Conservation (phyloP, 192 early-diverging fungal genomes). For the Rhizophlyctis rosea region DNA sequence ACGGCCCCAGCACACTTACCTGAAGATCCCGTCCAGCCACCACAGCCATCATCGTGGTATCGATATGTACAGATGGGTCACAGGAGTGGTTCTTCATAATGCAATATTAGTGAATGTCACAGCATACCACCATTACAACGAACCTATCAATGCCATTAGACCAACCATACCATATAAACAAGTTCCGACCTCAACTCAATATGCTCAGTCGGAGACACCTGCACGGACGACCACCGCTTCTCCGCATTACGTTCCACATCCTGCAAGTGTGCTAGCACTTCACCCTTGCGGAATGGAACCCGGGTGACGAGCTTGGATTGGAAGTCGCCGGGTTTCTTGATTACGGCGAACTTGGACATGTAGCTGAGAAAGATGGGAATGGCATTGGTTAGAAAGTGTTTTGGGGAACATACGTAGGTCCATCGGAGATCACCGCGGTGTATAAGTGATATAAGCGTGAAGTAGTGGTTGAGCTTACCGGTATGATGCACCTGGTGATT, state of each 20-base stretch:
- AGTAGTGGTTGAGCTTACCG: too few relatives aligned
- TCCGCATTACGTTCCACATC: slow-evolving; percentile 11
- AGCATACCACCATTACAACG: background rate
- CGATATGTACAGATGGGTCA: slow-evolving; percentile 32
- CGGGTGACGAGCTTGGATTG: slow-evolving; percentile 26
- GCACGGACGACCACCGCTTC: slow-evolving; percentile 34
- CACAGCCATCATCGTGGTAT: slow-evolving; percentile 15
- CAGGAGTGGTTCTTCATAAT: slow-evolving; percentile 38
- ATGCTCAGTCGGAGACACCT: slow-evolving; percentile 29
- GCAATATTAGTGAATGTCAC: background rate
- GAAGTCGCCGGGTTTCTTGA: slow-evolving; percentile 20
- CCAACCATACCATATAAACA: slow-evolving; percentile 26
- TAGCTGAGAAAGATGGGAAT: too few relatives aligned
- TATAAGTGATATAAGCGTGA: too few relatives aligned
- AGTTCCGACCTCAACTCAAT: slow-evolving; percentile 40
- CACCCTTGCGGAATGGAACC: slow-evolving; percentile 11
- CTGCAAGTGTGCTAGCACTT: slow-evolving; percentile 24
- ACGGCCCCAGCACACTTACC: too few relatives aligned
- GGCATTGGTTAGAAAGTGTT: slow-evolving; percentile 11
- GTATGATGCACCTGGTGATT: too few relatives aligned
- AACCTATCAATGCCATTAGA: background rate
- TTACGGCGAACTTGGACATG: slow-evolving; percentile 20
- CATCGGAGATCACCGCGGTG: too few relatives aligned
- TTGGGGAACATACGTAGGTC: background rate
- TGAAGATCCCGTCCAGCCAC: slow-evolving; percentile 28